Conservation (phyloP, 495 filamentous ascomycete genomes). For the Aspergillus coremiiformis region DNA sequence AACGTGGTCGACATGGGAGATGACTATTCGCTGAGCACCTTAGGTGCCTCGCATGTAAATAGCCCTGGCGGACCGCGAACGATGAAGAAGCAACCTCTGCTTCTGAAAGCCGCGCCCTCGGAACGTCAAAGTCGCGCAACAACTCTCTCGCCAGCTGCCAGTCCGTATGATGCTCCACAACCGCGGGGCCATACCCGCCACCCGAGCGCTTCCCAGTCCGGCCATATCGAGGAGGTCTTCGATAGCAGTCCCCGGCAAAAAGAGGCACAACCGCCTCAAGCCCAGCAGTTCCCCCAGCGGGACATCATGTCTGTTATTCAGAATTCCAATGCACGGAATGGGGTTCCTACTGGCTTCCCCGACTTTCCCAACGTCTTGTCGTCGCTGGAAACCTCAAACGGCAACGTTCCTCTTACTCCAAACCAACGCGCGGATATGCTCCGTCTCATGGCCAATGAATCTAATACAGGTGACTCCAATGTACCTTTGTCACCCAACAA, state of each 20-base stretch:
- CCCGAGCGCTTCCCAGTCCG: slow-evolving; percentile 25
- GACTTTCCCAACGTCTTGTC: slow-evolving; percentile 73
- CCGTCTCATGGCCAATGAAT: slow-evolving; percentile 61
- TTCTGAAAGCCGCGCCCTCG: slow-evolving; percentile 45
- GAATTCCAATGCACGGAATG: slow-evolving; percentile 61
- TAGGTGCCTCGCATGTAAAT: slow-evolving; percentile 28
- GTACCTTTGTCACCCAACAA: slow-evolving; percentile 30
- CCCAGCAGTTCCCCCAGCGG: slow-evolving; percentile 43
- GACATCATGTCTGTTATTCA: slow-evolving; percentile 87
- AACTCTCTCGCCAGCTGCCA: slow-evolving; percentile 34
- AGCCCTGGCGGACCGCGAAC: slow-evolving; percentile 33
- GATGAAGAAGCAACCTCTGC: slow-evolving; percentile 44
- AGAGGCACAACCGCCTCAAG: slow-evolving; percentile 13
- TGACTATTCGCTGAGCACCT: slow-evolving; percentile 35
- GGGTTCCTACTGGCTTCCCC: slow-evolving; percentile 39
- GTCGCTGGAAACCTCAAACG: slow-evolving; percentile 56
- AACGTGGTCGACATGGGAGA: slow-evolving; percentile 72
- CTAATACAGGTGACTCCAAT: slow-evolving; percentile 24
- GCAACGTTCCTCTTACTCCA: slow-evolving; percentile 60
- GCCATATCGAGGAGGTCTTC: slow-evolving; percentile 41
- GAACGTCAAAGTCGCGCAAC: slow-evolving; percentile 28
- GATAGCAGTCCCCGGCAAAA: slow-evolving; percentile 34
- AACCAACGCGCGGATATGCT: slow-evolving; percentile 77
- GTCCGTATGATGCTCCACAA: slow-evolving; percentile 25
- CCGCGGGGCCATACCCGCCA: slow-evolving; percentile 32